Conservation (phyloP, 495 filamentous ascomycete genomes). For the Talaromyces nanjingensis region DNA sequence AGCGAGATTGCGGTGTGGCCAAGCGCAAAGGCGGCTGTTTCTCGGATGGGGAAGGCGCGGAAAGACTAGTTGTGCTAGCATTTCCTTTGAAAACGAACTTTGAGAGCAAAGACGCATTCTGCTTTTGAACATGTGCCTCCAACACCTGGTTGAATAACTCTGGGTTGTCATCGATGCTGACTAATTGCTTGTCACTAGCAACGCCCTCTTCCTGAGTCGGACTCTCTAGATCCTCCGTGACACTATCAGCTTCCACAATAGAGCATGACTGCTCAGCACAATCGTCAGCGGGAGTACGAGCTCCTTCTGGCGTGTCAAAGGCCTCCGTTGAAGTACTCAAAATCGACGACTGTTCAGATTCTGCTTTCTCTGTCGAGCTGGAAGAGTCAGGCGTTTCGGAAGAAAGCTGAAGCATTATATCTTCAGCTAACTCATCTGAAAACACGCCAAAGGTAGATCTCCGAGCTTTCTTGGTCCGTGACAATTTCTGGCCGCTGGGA, state of each 20-base stretch:
- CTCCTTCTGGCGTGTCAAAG: conserved; percentile 1
- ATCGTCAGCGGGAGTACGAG: background rate
- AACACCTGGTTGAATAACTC: conserved; percentile 26
- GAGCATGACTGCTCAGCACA: background rate
- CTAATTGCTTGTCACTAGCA: conserved; percentile 6
- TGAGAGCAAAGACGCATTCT: conserved; percentile 29
- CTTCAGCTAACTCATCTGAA: conserved; percentile 61
- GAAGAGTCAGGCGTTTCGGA: conserved; percentile 28
- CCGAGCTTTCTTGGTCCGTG: conserved; percentile 38
- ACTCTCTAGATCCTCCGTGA: background rate
- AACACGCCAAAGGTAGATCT: conserved; percentile 50
- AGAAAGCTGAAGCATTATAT: conserved; percentile 49
- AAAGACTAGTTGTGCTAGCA: background rate
- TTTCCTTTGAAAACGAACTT: conserved; percentile 24
- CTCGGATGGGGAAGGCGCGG: conserved; percentile 1
- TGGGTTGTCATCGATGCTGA: conserved; percentile 18
- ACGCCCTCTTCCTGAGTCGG: background rate
- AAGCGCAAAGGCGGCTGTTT: conserved; percentile 7
- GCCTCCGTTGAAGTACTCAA: background rate
- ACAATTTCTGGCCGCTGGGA: conserved; percentile 43
- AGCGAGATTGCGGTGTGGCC: conserved; percentile 10
- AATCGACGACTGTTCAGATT: conserved; percentile 10
- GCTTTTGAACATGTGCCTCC: conserved; percentile 28
- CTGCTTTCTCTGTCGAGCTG: conserved; percentile 18
- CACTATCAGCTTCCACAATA: background rate